These are phyloP conservation scores for Emericellopsis atlantica DNA, from an alignment of 2,329 filamentous ascomycete species.

Conservation along the genomic window DNA sequence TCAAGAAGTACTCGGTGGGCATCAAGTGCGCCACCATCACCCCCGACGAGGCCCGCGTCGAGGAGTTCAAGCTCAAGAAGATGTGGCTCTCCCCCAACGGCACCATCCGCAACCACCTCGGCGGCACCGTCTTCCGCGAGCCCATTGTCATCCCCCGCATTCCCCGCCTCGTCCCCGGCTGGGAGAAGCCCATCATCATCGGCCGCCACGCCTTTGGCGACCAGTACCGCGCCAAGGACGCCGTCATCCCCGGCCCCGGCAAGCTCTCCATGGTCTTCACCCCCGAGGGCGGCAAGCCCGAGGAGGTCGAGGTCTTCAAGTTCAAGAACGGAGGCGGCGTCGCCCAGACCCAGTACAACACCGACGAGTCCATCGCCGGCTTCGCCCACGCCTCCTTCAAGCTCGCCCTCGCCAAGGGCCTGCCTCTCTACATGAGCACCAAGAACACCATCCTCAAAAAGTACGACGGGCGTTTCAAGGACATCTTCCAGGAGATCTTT, in stretches of 20 bases:
- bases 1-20: conserved; percentile 97
- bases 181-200: conserved; percentile 99
- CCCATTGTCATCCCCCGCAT: conserved; percentile 93
- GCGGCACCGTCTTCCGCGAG: conserved; percentile 97
- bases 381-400: conserved; percentile 97
- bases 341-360: conserved; percentile 96
- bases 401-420: conserved; percentile 72
- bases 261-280: conserved; percentile 94
- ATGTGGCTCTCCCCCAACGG: conserved; percentile 99
- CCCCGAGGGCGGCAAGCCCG: conserved; percentile 66
- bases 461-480: conserved; percentile 98
- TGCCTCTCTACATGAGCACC: conserved; percentile 99
- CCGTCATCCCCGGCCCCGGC: conserved; percentile 68
- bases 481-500: conserved; percentile 97
- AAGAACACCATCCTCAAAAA: conserved; percentile 99
- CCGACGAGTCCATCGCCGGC: conserved; percentile 83
- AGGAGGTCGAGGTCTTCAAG: conserved; percentile 82
- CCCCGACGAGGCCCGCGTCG: conserved; percentile 86
- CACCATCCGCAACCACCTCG: conserved; percentile 63
- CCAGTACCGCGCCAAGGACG: conserved; percentile 95
- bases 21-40: conserved; percentile 99
- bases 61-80: conserved; percentile 98
- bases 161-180: conserved; percentile 86
- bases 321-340: conserved; percentile 81
- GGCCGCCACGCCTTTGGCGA: conserved; percentile 97